Conservation (phyloP, 129 eudicot genomes). For the Arctium lappa region DNA sequence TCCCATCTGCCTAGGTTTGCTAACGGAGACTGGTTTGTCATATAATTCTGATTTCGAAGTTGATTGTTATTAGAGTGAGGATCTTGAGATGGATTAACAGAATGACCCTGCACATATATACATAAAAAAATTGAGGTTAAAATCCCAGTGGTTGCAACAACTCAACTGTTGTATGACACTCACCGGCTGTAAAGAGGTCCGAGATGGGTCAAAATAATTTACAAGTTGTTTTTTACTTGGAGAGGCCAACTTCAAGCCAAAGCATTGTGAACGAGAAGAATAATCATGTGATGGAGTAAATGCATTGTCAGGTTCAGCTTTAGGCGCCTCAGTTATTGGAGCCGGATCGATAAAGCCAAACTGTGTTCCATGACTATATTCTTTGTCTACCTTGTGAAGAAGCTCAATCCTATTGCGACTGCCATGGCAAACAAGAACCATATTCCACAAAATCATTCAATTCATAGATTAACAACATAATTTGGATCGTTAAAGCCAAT, state of each 20-base stretch:
- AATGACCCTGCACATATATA: too few species aligned
- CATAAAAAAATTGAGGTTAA: too few species aligned
- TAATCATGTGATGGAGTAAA: slow-evolving; percentile 17
- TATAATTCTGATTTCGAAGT: too few species aligned
- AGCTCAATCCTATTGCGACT: slow-evolving; percentile 40
- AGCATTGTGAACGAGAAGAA: slow-evolving; percentile 23
- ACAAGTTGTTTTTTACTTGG: slow-evolving; percentile 33
- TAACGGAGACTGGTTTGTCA: too few species aligned
- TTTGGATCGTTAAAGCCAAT: background rate
- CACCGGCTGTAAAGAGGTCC: too few species aligned
- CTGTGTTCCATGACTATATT: slow-evolving; percentile 21
- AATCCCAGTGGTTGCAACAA: too few species aligned
- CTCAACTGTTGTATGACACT: too few species aligned
- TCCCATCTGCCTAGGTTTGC: too few species aligned
- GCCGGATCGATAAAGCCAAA: slow-evolving; percentile 24
- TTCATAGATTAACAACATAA: background rate
- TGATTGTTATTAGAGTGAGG: too few species aligned
- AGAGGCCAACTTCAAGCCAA: slow-evolving; percentile 37
- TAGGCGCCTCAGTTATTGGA: slow-evolving; percentile 24
- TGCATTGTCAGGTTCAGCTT: slow-evolving; percentile 29
- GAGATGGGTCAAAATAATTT: too few species aligned
- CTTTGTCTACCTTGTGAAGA: slow-evolving; percentile 34
- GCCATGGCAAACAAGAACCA: slow-evolving; percentile 1
- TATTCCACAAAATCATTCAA: background rate
- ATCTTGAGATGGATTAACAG: too few species aligned